phyloP scores from a whole-genome alignment of 2,329 filamentous ascomycete species.

The Harringtonia lauricola region DNA sequence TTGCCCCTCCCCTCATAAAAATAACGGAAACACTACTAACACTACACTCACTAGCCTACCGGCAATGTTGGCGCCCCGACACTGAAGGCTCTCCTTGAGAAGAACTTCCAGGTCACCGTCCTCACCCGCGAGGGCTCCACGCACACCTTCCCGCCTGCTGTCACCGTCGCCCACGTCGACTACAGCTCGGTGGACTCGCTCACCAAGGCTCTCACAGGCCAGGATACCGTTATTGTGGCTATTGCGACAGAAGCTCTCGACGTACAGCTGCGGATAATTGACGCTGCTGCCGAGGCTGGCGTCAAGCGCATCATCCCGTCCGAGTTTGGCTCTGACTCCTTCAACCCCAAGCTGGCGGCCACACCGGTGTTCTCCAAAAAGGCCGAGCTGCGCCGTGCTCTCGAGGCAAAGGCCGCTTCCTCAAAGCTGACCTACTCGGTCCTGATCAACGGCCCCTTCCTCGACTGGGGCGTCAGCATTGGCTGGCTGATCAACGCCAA shows the following conservation, averaged over 20 bases:
- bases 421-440: slow-evolving; percentile 6
- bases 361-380: slow-evolving; percentile 17
- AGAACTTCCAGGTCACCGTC: slow-evolving; percentile 39
- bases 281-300: slow-evolving; percentile 42
- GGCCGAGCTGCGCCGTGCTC: slow-evolving; percentile 17
- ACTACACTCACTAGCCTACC: too few species aligned
- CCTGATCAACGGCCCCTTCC: slow-evolving; percentile 1
- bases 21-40: neutral
- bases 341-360: slow-evolving; percentile 15
- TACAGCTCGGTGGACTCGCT: slow-evolving; percentile 32
- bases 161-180: slow-evolving; percentile 29
- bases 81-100: slow-evolving; percentile 28
- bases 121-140: slow-evolving; percentile 30
- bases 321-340: slow-evolving; percentile 34
- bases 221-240: slow-evolving; percentile 24
- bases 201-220: slow-evolving; percentile 36
- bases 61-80: slow-evolving; percentile 29
- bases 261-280: slow-evolving; percentile 38
- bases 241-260: neutral
- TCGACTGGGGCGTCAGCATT: slow-evolving; percentile 3
- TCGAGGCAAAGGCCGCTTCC: slow-evolving; percentile 14
- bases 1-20: too few species aligned
- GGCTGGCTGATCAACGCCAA: slow-evolving; percentile 5
- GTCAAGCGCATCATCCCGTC: slow-evolving; percentile 44
- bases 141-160: slow-evolving; percentile 28